These are phyloP conservation scores for Polytolypa hystricis DNA, from an alignment of 2,329 filamentous ascomycete species.

Conservation along the genomic window DNA sequence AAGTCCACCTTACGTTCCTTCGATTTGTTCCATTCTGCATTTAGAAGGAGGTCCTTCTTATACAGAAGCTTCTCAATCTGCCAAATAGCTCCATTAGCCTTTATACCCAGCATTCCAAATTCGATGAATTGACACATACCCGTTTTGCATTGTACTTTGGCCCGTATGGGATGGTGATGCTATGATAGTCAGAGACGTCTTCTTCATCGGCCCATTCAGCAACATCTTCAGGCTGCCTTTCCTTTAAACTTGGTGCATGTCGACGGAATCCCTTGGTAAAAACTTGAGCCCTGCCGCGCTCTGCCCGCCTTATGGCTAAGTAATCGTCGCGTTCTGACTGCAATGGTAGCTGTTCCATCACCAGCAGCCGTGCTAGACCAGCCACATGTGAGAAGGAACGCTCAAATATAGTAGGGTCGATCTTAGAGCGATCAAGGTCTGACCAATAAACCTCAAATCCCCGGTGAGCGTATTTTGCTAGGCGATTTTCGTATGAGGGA, in stretches of 20 bases:
- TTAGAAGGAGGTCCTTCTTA: slow-evolving; percentile 68
- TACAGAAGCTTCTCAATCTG: slow-evolving; percentile 73
- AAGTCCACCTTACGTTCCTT: slow-evolving; percentile 65
- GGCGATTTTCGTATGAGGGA: slow-evolving; percentile 75
- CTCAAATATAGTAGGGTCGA: slow-evolving; percentile 83
- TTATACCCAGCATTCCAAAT: slow-evolving; percentile 27
- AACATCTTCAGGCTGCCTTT: slow-evolving; percentile 65
- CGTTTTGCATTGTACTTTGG: slow-evolving; percentile 26
- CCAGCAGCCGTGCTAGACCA: slow-evolving; percentile 66
- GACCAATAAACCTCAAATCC: slow-evolving; percentile 80
- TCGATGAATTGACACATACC: slow-evolving; percentile 8
- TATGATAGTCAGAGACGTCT: slow-evolving; percentile 70
- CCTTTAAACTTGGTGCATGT: slow-evolving; percentile 56
- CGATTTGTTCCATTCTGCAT: slow-evolving; percentile 74
- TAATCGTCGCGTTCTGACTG: slow-evolving; percentile 58
- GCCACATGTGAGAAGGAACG: slow-evolving; percentile 64
- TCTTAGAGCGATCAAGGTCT: slow-evolving; percentile 57
- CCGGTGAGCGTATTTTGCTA: slow-evolving; percentile 74
- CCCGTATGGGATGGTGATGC: slow-evolving; percentile 38
- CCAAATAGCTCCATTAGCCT: slow-evolving; percentile 24
- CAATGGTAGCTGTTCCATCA: slow-evolving; percentile 68
- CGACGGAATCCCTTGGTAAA: slow-evolving; percentile 37
- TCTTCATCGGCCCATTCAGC: slow-evolving; percentile 72
- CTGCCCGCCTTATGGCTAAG: slow-evolving; percentile 55
- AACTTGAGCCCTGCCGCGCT: slow-evolving; percentile 59